A percentile compares a stretch with the other conserved stretches of the same genome.
These are phyloP conservation scores for Syzygium oleosum DNA, from an alignment of 345 rosid species.

Conservation along the genomic window DNA sequence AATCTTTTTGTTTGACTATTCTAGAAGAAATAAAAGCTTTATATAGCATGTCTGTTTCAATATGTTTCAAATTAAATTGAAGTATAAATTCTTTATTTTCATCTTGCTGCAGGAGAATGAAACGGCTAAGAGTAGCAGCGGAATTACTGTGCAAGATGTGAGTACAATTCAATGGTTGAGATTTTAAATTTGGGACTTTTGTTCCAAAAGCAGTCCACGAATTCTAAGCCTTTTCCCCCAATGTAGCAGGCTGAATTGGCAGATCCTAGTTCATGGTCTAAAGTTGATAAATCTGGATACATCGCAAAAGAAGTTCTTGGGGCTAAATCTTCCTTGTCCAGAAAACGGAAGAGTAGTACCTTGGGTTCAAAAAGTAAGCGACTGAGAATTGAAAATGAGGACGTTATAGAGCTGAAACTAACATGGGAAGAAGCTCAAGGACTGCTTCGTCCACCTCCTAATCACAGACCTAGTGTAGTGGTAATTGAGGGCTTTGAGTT, in stretches of 20 bases:
- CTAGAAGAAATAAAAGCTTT: not conserved
- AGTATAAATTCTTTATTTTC: not conserved
- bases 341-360: slow-evolving; percentile 67
- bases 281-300: slow-evolving; percentile 61
- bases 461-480: slow-evolving; percentile 49
- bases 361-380: slow-evolving; percentile 74
- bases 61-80: not conserved
- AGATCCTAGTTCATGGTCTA: slow-evolving; percentile 57
- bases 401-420: slow-evolving; percentile 61
- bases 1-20: not conserved
- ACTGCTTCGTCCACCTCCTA: slow-evolving; percentile 76
- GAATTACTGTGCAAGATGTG: slow-evolving; percentile 50
- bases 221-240: not conserved
- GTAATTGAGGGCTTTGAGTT: slow-evolving; percentile 79
- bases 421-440: slow-evolving; percentile 97
- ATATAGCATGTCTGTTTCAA: not conserved
- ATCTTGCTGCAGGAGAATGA: slow-evolving; percentile 55
- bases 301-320: slow-evolving; percentile 63
- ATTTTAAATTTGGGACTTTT: slow-evolving; percentile 17
- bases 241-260: slow-evolving; percentile 56
- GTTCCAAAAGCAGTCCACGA: not conserved
- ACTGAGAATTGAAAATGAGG: slow-evolving; percentile 64
- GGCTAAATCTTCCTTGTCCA: slow-evolving; percentile 32
- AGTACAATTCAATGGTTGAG: slow-evolving; percentile 20
- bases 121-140: slow-evolving; percentile 27